phyloP scores from a whole-genome alignment of 2,329 filamentous ascomycete genomes.

The Dactylonectria estremocensis region DNA sequence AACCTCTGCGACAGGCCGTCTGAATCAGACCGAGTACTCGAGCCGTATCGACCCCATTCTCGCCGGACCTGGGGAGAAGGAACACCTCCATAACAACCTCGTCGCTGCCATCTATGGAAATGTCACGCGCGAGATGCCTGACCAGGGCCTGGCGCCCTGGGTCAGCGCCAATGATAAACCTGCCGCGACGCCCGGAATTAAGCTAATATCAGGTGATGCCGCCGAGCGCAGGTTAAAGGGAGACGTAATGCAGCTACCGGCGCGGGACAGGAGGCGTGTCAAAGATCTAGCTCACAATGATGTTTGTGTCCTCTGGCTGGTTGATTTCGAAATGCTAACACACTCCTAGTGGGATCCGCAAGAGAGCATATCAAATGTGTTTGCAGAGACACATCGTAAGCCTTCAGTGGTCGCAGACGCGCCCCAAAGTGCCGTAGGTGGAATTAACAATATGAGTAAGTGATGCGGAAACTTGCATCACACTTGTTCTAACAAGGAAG shows the following conservation, averaged over 20 bases:
- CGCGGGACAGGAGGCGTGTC: constrained; percentile 75
- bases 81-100: constrained; percentile 78
- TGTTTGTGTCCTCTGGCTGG: constrained; percentile 58
- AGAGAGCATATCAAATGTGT: constrained; percentile 67
- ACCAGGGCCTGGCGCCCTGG: constrained; percentile 78
- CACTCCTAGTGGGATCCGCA: constrained; percentile 66
- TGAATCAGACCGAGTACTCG: constrained; percentile 75
- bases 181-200: constrained; percentile 68
- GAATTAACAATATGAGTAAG: constrained; percentile 86
- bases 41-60: constrained; percentile 74
- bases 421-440: constrained; percentile 76
- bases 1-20: constrained; percentile 64
- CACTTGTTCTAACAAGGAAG: constrained; percentile 39
- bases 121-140: constrained; percentile 78
- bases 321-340: constrained; percentile 37
- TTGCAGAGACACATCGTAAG: constrained; percentile 66
- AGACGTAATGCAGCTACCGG: constrained; percentile 80
- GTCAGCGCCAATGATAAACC: constrained; percentile 81
- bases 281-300: constrained; percentile 76
- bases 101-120: constrained; percentile 78
- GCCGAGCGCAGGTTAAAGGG: constrained; percentile 76
- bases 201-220: constrained; percentile 76
- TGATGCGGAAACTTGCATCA: constrained; percentile 18
- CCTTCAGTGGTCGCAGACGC: constrained; percentile 69
- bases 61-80: constrained; percentile 70